A percentile compares a stretch with the other conserved stretches of the same genome.
Conservation (phyloP, 2,329 filamentous ascomycete species). For the Aspergillus oerlinghausenensis region DNA sequence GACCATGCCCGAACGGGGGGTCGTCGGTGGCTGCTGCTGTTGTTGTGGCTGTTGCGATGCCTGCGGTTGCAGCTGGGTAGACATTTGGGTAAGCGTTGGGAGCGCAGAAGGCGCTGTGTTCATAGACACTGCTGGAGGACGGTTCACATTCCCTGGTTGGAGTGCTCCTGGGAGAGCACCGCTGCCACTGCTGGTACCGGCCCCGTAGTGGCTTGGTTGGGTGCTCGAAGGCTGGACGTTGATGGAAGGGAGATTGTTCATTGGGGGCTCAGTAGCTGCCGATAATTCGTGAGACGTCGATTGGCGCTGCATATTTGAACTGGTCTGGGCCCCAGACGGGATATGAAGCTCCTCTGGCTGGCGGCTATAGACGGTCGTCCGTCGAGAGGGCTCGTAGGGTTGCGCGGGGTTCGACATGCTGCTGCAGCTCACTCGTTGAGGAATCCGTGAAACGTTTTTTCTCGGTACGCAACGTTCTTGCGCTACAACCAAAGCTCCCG, state of each 20-base stretch:
- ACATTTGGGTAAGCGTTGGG: constrained; percentile 51
- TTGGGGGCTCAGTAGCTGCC: constrained; percentile 46
- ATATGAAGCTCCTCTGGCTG: constrained; percentile 56
- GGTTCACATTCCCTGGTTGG: constrained; percentile 50
- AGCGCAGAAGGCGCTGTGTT: constrained; percentile 56
- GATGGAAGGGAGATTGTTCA: constrained; percentile 50
- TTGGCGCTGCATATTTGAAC: constrained; percentile 37
- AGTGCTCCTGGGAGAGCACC: constrained; percentile 55
- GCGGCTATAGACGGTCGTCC: constrained; percentile 44
- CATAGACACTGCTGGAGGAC: constrained; percentile 49
- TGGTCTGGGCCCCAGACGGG: constrained; percentile 37
- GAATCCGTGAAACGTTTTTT: background rate
- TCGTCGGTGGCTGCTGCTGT: constrained; percentile 41
- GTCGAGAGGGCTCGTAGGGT: constrained; percentile 49
- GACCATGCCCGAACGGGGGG: constrained; percentile 60
- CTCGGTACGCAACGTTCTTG: background rate
- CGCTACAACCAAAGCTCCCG: background rate
- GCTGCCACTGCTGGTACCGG: constrained; percentile 35
- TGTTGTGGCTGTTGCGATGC: constrained; percentile 25
- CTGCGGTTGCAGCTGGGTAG: constrained; percentile 25
- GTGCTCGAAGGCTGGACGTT: constrained; percentile 57
- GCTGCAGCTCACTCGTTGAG: constrained; percentile 12
- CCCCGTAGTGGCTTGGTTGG: constrained; percentile 44
- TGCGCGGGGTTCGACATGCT: constrained; percentile 43
- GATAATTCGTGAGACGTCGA: constrained; percentile 46